Base-by-base conservation (phyloP, 306 rosid genomes). In the Medicago ruthenica region DNA sequence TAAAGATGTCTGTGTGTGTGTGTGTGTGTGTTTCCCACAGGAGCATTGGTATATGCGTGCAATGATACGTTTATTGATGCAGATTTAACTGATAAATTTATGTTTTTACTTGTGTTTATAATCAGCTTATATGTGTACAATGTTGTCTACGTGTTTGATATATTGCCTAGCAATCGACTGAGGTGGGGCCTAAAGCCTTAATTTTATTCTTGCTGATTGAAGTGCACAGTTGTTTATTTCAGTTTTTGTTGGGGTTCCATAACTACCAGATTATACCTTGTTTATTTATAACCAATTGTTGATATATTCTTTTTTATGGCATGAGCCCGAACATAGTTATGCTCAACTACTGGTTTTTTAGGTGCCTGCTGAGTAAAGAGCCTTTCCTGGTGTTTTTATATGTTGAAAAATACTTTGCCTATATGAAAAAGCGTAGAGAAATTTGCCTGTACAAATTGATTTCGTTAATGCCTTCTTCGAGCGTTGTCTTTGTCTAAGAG, bases 141-240 rank as follows among this genome's bases (percentile, higher is more conserved):
- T 76, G 77, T 61, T 44, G 47, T 67, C 47, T 17, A 76, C 57
- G 12, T 77, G 82, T 61, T 67, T 72, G 44, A 48, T 71, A 53
- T 76, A 57, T 61, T 53, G 53, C 48, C 6, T 39, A 67, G 51
- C 36, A 40, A 67, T 63, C 12, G 16, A 61, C 34, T 74, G 42
- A 70, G 47, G 60, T 54, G 41, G 41, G 44, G 59, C 66, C 48
- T 54, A 31, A 50, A 40, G 41, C 48, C 71, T 16, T 24, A 9
- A 34, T 65, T 59, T 36, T 79, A 42, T 50, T 85, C 51, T 62
- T 72, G 18, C 58, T 17, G 51, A 71, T 71, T 57, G 34, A 80
- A 39, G 41, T 34, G n/a, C 65, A 6, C 59, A 59, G 39, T 8
- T 76, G 73, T 73, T 65, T 63, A 16, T 71, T 15, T 62, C 21